Evolutionary conservation across 257 asterid genomes (phyloP).

Genomic region (Lithospermum erythrorhizon): DNA sequence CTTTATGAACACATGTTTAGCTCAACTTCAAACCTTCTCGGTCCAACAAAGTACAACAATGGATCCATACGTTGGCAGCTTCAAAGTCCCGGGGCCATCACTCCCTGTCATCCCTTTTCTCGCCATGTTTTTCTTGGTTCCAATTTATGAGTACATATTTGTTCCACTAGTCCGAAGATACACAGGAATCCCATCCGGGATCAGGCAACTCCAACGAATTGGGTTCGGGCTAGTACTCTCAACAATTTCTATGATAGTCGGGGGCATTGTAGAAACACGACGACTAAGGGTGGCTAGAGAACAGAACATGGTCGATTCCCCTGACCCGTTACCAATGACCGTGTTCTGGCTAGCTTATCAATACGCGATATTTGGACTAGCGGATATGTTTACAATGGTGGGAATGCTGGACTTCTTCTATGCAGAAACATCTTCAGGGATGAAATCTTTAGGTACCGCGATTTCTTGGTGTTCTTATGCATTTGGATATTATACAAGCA

Average conservation of each 20-base stretch:
- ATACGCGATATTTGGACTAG: conserved; percentile 65
- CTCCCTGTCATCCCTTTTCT: conserved; percentile 51
- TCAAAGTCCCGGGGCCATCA: conserved; percentile 59
- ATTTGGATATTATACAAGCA: conserved; percentile 72
- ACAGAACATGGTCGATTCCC: no score
- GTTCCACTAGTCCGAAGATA: conserved; percentile 40
- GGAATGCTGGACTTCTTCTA: conserved; percentile 85
- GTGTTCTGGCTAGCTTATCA: conserved; percentile 71
- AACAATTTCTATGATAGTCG: conserved; percentile 50
- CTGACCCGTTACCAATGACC: neutral
- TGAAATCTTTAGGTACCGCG: conserved; percentile 67
- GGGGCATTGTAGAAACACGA: conserved; percentile 21
- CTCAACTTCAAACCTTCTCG: conserved; percentile 71
- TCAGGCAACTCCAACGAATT: conserved; percentile 56
- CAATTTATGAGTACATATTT: conserved; percentile 42
- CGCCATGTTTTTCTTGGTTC: conserved; percentile 45
- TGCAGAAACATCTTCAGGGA: conserved; percentile 58
- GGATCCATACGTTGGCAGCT: conserved; percentile 43
- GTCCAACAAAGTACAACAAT: conserved; percentile 64
- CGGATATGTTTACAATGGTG: conserved; percentile 95
- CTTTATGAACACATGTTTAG: conserved; percentile 75
- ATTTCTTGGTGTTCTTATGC: conserved; percentile 82
- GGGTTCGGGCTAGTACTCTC: conserved; percentile 65
- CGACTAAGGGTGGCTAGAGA: no score
- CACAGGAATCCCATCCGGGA: conserved; percentile 67